Conservation (phyloP, 768 basidiomycete genomes). For the Hebeloma cylindrosporum region DNA sequence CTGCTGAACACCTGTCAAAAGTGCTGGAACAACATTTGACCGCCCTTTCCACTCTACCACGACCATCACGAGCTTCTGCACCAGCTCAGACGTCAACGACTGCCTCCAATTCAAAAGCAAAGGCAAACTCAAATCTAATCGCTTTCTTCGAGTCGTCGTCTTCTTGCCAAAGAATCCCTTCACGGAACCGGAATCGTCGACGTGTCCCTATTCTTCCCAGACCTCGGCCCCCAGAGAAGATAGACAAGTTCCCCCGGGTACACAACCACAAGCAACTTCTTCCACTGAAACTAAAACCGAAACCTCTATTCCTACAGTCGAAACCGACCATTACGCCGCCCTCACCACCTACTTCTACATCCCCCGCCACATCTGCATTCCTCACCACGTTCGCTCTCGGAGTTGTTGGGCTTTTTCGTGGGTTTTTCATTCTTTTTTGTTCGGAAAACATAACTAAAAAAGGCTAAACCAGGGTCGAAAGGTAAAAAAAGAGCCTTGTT, state of each 20-base stretch:
- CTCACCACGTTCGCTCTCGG: slow-evolving; percentile 34
- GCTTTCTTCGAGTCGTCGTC: slow-evolving; percentile 39
- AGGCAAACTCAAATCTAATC: slow-evolving; percentile 31
- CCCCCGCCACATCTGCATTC: slow-evolving; percentile 10
- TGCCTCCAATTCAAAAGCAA: background rate
- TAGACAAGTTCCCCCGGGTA: slow-evolving; percentile 19
- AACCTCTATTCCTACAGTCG: background rate
- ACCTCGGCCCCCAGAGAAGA: slow-evolving; percentile 28
- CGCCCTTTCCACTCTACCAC: slow-evolving; percentile 18
- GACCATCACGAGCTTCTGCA: background rate
- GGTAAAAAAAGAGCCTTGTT: too few species aligned
- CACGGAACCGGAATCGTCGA: slow-evolving; percentile 30
- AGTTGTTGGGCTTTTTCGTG: too few species aligned
- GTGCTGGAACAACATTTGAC: slow-evolving; percentile 35
- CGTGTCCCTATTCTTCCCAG: slow-evolving; percentile 20
- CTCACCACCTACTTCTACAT: too few species aligned
- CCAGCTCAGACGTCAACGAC: background rate
- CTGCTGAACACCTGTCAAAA: slow-evolving; percentile 37
- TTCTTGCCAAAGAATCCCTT: slow-evolving; percentile 33
- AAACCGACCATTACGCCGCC: background rate
- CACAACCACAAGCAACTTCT: slow-evolving; percentile 12
- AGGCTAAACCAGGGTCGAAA: too few species aligned
- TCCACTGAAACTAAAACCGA: slow-evolving; percentile 3
- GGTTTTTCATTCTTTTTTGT: too few species aligned
- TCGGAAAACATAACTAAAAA: too few species aligned